Percentiles rank a stretch among this genome's conserved stretches.
phyloP scores from a whole-genome alignment of 163 green algal genomes.

The Chlamydomonas reinhardtii region DNA sequence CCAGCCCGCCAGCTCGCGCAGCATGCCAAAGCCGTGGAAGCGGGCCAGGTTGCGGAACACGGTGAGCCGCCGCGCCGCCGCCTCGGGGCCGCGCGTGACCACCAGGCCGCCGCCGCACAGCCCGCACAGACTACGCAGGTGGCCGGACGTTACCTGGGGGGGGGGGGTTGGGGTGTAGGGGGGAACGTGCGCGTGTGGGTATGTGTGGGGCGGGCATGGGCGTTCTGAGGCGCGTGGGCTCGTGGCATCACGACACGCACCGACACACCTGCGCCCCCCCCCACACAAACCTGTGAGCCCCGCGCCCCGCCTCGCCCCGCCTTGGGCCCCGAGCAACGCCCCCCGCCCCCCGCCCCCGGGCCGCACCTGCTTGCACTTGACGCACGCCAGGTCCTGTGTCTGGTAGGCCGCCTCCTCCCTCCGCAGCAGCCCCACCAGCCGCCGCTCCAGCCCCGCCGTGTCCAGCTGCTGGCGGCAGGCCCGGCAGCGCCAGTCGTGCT shows the following conservation, averaged over 20 bases:
- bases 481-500: constrained; percentile 77
- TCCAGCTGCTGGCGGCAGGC: constrained; percentile 80
- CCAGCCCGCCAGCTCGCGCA: constrained; percentile 70
- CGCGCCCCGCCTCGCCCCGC: too few relatives aligned
- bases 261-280: too few relatives aligned
- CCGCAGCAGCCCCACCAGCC: constrained; percentile 76
- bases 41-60: constrained; percentile 72
- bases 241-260: too few relatives aligned
- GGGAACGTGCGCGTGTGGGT: not conserved
- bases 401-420: constrained; percentile 72
- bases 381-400: constrained; percentile 88
- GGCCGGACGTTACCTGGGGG: not conserved
- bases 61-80: constrained; percentile 60
- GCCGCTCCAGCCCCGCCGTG: constrained; percentile 79
- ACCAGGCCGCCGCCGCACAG: constrained; percentile 75
- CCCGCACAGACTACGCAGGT: constrained; percentile 72
- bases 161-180: too few relatives aligned
- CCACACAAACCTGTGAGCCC: too few relatives aligned
- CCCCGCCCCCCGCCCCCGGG: too few relatives aligned
- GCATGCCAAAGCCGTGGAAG: constrained; percentile 80
- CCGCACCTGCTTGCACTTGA: constrained; percentile 78
- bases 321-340: too few relatives aligned
- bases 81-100: constrained; percentile 45
- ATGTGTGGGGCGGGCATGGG: too few relatives aligned
- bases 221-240: too few relatives aligned